Base-by-base conservation (phyloP, 2,329 filamentous ascomycete genomes). In the Pseudocercospora macadamiae region DNA sequence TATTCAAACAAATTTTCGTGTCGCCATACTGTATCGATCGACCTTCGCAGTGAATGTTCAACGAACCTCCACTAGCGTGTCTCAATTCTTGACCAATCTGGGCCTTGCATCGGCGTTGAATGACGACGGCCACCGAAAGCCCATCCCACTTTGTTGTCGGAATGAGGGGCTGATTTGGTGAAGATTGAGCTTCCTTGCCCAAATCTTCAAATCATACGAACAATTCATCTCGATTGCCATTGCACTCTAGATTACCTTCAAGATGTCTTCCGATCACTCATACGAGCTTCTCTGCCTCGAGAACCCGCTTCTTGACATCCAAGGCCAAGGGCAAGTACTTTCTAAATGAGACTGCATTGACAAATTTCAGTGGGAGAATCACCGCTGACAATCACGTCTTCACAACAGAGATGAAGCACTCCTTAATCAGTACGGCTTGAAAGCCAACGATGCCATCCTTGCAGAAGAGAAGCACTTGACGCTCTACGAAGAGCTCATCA, bases 251-350 rank as follows among this genome's bases (percentile, higher is more conserved):
- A 49, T 32, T 21, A 34, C 26, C 30, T 28, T 9, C 47, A 63
- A 44, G 54, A 67, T 66, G 67, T 61, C 64, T 49, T 54, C 64
- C 55, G 59, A 64, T 47, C 62, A 70, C 80, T 88, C 92, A 78
- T 97, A 89, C 81, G 83, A 90, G 77, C 89, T 99, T 72, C 84
- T 97, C 73, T 95, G 89, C 79, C 81, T 99, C 72, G 95, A 97
- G 88, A 99, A 99, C 80, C 95, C 95, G 77, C 88, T 99, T 71
- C 89, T 99, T 71, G 93, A 99, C 76, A 99, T 99, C 76, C 93
- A 97, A 80, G 95, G 89, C 70, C 77, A 82, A 70, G 86, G 84
- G 86, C 87, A 78, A 64, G 80, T 75, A 18, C 23, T 28, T 14
- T n/a, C 42, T 32, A 7, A n/a, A 9, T 36, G 5, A 37, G 28